Percentiles rank a stretch among this genome's conserved stretches.
Evolutionary conservation across 2,329 filamentous ascomycete species (phyloP).

Genomic region (Trichoderma lentiforme): DNA sequence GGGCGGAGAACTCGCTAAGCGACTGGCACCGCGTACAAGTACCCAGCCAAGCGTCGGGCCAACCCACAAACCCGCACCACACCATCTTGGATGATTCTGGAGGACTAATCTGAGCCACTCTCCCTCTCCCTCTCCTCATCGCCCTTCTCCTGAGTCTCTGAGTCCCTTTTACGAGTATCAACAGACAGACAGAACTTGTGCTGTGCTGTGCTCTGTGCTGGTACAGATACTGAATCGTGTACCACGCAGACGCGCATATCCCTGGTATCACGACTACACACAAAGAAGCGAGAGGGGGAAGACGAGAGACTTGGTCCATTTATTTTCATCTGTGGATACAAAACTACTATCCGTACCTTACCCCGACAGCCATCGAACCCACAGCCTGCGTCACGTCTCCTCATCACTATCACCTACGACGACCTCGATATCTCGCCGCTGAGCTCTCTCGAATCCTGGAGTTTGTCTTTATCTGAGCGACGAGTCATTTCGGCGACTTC

Average conservation of each 20-base stretch:
- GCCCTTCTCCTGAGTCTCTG: conserved; percentile 2
- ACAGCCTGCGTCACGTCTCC: conserved; percentile 6
- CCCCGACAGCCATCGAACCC: not conserved
- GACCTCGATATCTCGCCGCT: not conserved
- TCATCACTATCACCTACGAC: not conserved
- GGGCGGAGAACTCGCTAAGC: not conserved
- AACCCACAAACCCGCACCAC: conserved; percentile 16
- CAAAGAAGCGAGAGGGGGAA: not conserved
- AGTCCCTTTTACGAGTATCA: not conserved
- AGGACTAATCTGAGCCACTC: conserved; percentile 8
- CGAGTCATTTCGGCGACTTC: not conserved
- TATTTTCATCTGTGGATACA: not conserved
- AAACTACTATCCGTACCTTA: not conserved
- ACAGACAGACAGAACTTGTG: not conserved
- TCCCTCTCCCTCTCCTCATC: conserved; percentile 3
- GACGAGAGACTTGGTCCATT: not conserved
- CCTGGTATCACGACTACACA: not conserved
- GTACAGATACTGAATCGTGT: not conserved
- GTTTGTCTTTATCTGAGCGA: not conserved
- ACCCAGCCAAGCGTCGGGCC: conserved; percentile 7
- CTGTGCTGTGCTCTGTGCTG: not conserved
- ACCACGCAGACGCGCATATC: not conserved
- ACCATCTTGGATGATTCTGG: conserved; percentile 2
- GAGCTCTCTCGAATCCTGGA: not conserved
- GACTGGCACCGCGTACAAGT: not conserved